Percentiles rank a stretch among this genome's conserved stretches.
These are phyloP conservation scores for Priceomyces carsonii DNA, from an alignment of 805 yeast genomes.

Conservation along the genomic window DNA sequence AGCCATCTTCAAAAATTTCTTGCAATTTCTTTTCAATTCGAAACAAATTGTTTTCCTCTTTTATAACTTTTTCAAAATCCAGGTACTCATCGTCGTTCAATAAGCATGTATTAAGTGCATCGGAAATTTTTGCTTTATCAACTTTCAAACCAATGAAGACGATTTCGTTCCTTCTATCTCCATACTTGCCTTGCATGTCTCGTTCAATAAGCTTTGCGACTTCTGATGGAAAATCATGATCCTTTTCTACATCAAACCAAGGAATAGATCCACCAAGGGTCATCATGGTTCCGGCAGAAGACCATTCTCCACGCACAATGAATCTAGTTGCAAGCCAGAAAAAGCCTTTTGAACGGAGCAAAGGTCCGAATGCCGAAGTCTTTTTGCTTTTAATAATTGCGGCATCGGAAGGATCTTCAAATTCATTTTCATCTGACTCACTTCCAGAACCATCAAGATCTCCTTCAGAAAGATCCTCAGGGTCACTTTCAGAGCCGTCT, in stretches of 20 bases:
- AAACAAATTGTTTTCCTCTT: constrained; percentile 25
- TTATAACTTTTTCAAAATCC: constrained; percentile 25
- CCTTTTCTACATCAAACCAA: constrained; percentile 39
- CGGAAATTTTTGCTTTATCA: constrained; percentile 24
- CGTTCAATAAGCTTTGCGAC: constrained; percentile 28
- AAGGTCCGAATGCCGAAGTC: constrained; percentile 34
- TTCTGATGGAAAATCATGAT: constrained; percentile 28
- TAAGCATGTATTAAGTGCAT: constrained; percentile 38
- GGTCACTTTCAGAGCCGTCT: constrained; percentile 12
- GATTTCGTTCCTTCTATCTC: constrained; percentile 47
- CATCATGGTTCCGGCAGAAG: constrained; percentile 44
- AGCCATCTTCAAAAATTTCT: constrained; percentile 39
- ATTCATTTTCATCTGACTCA: constrained; percentile 11
- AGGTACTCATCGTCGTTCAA: constrained; percentile 38
- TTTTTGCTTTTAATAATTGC: constrained; percentile 33
- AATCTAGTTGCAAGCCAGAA: constrained; percentile 46
- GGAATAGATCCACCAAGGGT: constrained; percentile 44
- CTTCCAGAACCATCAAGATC: constrained; percentile 11
- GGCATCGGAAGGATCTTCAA: constrained; percentile 19
- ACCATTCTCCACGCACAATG: constrained; percentile 46
- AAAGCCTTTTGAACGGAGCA: constrained; percentile 40
- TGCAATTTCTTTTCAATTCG: constrained; percentile 30
- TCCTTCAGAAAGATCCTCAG: constrained; percentile 10
- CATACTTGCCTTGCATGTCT: constrained; percentile 40
- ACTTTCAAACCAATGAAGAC: constrained; percentile 46